Evolutionary conservation across 2,329 filamentous ascomycete species (phyloP).

Genomic region (Aspergillus sergii): DNA sequence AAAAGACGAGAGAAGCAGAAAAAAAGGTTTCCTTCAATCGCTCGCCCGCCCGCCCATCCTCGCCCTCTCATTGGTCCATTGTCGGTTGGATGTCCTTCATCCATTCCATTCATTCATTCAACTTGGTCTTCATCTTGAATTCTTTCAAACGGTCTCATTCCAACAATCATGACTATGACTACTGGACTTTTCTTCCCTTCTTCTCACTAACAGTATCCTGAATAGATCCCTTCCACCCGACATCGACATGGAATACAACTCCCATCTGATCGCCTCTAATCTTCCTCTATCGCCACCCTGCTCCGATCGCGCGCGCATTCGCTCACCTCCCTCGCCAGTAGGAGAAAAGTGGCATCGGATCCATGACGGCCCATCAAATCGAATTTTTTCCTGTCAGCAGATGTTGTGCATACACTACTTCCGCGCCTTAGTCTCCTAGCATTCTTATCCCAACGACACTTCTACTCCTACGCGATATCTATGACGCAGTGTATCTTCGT

Average conservation of each 20-base stretch:
- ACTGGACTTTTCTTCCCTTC: too few species aligned
- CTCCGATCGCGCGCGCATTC: background rate
- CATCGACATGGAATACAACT: background rate
- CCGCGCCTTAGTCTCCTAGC: background rate
- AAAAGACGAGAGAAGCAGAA: background rate
- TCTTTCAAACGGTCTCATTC: background rate
- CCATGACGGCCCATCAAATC: background rate
- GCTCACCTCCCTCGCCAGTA: background rate
- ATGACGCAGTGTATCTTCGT: background rate
- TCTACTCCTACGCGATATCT: background rate
- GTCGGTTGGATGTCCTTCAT: background rate
- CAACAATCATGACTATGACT: too few species aligned
- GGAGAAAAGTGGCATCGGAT: background rate
- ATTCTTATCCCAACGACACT: background rate
- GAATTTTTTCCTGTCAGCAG: background rate
- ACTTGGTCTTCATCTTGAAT: background rate
- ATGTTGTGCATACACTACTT: background rate
- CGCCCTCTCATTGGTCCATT: background rate
- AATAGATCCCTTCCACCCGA: too few species aligned
- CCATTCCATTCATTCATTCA: background rate
- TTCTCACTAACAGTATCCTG: too few species aligned
- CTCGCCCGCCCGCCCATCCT: background rate
- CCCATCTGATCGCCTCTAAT: background rate
- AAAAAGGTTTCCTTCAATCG: background rate
- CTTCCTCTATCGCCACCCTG: background rate